These are phyloP conservation scores for Talaromyces piceae DNA, from an alignment of 2,329 filamentous ascomycete species.

Conservation along the genomic window DNA sequence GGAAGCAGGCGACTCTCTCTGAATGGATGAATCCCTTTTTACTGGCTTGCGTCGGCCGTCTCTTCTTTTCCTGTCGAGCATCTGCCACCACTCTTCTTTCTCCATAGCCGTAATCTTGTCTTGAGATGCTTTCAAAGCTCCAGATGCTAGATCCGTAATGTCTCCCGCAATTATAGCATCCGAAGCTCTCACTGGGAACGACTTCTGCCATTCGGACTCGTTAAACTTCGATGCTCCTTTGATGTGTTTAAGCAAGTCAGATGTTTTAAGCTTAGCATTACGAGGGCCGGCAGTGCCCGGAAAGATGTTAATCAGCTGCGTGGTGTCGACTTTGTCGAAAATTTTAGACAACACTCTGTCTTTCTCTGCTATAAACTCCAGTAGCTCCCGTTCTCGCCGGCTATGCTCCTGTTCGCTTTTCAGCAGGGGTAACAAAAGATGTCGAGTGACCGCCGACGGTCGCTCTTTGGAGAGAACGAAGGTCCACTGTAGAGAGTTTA, in stretches of 20 bases:
- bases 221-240: conserved; percentile 50
- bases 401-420: conserved; percentile 41
- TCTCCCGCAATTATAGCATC: conserved; percentile 18
- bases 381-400: conserved; percentile 41
- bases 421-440: conserved; percentile 49
- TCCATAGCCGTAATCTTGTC: conserved; percentile 14
- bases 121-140: background rate
- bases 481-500: conserved; percentile 48
- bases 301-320: conserved; percentile 49
- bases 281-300: conserved; percentile 45
- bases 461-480: conserved; percentile 39
- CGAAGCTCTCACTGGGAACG: conserved; percentile 15
- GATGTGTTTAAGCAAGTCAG: conserved; percentile 45
- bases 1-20: background rate
- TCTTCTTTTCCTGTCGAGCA: conserved; percentile 11
- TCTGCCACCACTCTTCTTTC: conserved; percentile 29
- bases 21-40: background rate
- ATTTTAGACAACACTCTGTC: conserved; percentile 53
- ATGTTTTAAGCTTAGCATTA: conserved; percentile 33
- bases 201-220: conserved; percentile 37
- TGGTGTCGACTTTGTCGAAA: conserved; percentile 51
- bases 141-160: conserved; percentile 4
- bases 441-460: conserved; percentile 36
- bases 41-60: background rate
- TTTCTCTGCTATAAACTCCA: conserved; percentile 48